Evolutionary conservation across 768 basidiomycete species (phyloP).

Genomic region (Rhizopogon vinicolor): DNA sequence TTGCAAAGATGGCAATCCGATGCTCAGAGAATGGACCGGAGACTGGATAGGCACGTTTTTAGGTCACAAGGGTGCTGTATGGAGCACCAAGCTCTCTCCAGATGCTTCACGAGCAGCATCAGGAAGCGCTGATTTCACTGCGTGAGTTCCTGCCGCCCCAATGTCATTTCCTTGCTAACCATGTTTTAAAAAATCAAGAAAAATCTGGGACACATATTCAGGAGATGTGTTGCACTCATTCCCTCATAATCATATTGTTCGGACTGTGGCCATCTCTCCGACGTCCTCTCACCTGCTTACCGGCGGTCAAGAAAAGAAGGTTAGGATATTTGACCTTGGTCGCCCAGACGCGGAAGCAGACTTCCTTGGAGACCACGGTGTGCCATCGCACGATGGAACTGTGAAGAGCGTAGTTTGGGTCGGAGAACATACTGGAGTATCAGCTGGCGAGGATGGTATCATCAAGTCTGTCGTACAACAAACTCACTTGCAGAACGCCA

Average conservation of each 20-base stretch:
- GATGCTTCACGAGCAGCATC: constrained; percentile 87
- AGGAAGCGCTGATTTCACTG: constrained; percentile 95
- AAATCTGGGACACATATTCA: constrained; percentile 94
- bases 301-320: constrained; percentile 97
- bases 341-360: constrained; percentile 86
- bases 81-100: constrained; percentile 87
- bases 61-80: constrained; percentile 93
- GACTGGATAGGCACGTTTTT: constrained; percentile 97
- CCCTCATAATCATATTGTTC: constrained; percentile 97
- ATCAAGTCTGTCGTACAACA: constrained; percentile 59
- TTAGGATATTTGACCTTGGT: constrained; percentile 87
- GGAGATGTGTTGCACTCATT: constrained; percentile 92
- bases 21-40: constrained; percentile 95
- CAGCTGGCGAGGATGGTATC: constrained; percentile 87
- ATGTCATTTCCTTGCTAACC: constrained; percentile 2
- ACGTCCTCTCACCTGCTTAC: constrained; percentile 67
- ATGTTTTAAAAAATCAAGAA: constrained; percentile 42
- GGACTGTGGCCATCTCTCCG: constrained; percentile 86
- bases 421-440: constrained; percentile 80
- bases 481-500: not conserved
- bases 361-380: constrained; percentile 60
- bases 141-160: constrained; percentile 49
- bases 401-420: constrained; percentile 95
- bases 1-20: constrained; percentile 98
- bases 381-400: constrained; percentile 77